These are phyloP conservation scores for Trifolium subterraneum DNA, from an alignment of 306 rosid genomes.

Conservation along the genomic window DNA sequence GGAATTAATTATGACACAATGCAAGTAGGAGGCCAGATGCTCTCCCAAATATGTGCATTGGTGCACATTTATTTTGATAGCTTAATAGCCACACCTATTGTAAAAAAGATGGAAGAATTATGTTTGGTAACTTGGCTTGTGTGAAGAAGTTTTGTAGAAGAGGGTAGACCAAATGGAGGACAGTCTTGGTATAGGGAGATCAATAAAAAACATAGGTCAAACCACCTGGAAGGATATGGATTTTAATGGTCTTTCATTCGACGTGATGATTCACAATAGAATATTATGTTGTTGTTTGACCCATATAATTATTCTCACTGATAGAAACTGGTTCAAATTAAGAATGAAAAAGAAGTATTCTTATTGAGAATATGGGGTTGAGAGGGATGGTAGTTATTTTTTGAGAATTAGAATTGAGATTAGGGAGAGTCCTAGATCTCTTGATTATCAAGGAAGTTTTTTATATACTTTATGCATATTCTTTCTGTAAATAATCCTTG, in stretches of 20 bases:
- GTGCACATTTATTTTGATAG: constrained; percentile 4
- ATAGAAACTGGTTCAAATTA: neutral
- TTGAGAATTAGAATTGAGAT: constrained; percentile 3
- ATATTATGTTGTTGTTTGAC: neutral
- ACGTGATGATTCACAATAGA: neutral
- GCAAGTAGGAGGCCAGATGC: neutral
- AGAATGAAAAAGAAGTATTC: neutral
- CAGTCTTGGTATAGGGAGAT: neutral
- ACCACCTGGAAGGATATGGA: neutral
- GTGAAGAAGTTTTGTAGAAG: neutral
- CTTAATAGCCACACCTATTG: neutral
- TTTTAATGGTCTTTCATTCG: neutral
- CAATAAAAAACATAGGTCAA: constrained; percentile 3
- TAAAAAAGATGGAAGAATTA: neutral
- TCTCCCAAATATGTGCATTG: neutral
- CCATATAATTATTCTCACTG: neutral
- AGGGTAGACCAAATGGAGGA: neutral
- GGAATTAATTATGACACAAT: neutral
- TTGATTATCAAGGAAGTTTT: neutral
- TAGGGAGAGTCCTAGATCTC: neutral
- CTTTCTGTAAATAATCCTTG: neutral
- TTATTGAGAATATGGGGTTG: neutral
- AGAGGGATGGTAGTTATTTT: neutral
- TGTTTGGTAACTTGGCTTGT: neutral
- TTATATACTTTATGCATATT: neutral